A percentile compares a stretch with the other conserved stretches of the same genome.
Conservation (phyloP, 768 basidiomycete genomes). For the Tylopilus plumbeoviolaceoides region DNA sequence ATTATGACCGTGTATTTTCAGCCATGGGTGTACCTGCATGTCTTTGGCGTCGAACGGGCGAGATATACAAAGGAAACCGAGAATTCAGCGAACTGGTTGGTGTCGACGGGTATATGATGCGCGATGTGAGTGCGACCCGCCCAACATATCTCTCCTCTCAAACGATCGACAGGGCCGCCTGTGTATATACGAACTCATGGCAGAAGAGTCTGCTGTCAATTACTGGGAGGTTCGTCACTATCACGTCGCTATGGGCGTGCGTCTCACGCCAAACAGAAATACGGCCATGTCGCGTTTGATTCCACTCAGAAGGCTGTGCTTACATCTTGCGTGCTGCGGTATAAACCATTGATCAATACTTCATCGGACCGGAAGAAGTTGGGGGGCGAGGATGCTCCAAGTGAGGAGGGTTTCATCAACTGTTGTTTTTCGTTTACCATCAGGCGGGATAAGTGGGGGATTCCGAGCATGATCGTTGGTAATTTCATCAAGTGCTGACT, state of each 20-base stretch:
- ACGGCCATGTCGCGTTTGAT: constrained; percentile 90
- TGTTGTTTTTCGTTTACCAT: constrained; percentile 94
- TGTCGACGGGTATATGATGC: constrained; percentile 80
- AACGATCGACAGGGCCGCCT: constrained; percentile 60
- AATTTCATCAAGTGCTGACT: constrained; percentile 77
- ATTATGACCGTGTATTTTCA: constrained; percentile 91
- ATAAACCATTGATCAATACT: constrained; percentile 60
- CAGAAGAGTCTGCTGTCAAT: constrained; percentile 93
- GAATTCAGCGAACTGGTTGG: constrained; percentile 92
- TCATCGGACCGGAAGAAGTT: constrained; percentile 29
- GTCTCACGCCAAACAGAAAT: constrained; percentile 61
- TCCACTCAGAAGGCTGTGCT: constrained; percentile 90
- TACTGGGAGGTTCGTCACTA: constrained; percentile 81
- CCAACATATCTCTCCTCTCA: not conserved
- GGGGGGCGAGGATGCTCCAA: constrained; percentile 27
- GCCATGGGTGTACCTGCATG: constrained; percentile 98
- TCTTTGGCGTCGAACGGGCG: constrained; percentile 93
- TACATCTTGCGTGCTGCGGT: constrained; percentile 85
- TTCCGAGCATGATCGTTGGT: constrained; percentile 87
- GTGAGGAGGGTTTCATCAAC: constrained; percentile 74
- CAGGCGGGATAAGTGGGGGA: constrained; percentile 77
- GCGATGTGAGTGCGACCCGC: constrained; percentile 57
- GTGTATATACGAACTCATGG: constrained; percentile 98
- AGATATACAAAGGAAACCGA: constrained; percentile 97
- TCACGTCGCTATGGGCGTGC: not conserved